Conservation (phyloP, 768 basidiomycete species). For the Sarcodon aspratus region DNA sequence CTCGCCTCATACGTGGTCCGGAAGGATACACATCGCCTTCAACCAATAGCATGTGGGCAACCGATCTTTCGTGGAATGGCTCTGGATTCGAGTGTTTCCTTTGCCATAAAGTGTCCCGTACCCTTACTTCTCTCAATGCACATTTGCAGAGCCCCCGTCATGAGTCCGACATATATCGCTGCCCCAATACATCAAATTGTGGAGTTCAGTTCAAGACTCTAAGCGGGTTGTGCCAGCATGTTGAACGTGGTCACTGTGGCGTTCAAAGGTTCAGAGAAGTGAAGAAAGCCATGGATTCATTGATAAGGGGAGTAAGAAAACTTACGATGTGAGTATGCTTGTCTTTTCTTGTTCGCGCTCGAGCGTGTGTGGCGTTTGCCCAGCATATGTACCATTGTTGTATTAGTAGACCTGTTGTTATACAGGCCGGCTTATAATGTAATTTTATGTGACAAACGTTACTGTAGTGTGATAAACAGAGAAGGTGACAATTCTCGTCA, state of each 20-base stretch:
- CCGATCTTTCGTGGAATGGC: conserved; percentile 29
- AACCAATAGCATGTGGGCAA: conserved; percentile 26
- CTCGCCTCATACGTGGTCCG: conserved; percentile 33
- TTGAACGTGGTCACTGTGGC: conserved; percentile 53
- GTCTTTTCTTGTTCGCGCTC: too few species aligned
- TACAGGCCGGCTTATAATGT: too few species aligned
- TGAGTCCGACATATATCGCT: conserved; percentile 38
- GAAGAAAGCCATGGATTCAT: conserved; percentile 23
- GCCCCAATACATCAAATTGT: conserved; percentile 34
- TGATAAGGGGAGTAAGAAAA: neutral
- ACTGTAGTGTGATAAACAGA: too few species aligned
- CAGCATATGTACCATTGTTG: too few species aligned
- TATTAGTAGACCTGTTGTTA: too few species aligned
- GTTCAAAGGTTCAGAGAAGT: conserved; percentile 36
- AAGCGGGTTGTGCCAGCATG: conserved; percentile 51
- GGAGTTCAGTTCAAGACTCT: conserved; percentile 31
- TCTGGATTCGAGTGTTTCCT: conserved; percentile 50
- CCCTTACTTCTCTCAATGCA: conserved; percentile 38
- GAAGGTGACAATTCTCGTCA: too few species aligned
- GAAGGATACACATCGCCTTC: conserved; percentile 6
- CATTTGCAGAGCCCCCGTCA: conserved; percentile 58
- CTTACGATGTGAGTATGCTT: too few species aligned
- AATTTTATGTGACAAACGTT: too few species aligned
- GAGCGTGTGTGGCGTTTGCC: too few species aligned
- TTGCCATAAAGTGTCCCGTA: conserved; percentile 33